Evolutionary conservation across 1,284 basidiomycete genomes (phyloP), one percentile per base, ranked within the genome.

Genomic region (Mrakiaceae sp.): DNA sequence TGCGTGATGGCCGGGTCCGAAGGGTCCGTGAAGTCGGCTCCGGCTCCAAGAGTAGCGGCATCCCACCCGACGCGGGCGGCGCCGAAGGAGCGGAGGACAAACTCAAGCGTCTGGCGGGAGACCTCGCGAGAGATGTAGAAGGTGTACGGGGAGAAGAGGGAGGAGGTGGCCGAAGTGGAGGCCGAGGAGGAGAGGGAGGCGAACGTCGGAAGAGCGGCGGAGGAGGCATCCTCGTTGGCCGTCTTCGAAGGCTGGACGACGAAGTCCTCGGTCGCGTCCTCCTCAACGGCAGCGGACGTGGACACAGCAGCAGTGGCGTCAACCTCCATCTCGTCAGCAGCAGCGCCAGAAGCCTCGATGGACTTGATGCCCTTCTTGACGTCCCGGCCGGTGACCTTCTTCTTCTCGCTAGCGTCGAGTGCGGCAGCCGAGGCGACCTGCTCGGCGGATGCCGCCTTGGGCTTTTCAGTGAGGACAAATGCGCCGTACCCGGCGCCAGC

Each of bases 51-150:
- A 0, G 89, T 85, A 58, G 83, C 76, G n/a, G 87, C 92, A 66
- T 94, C 84, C 61, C 85, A 83, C 47, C 90, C 90, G 52, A 66
- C 53, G 39, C 61, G 64, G 52, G 72, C 70, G 53, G 72, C 70
- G 64, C 95, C 95, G 75, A 93, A 92, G 6, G 90, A 87, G 47
- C 92, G 87, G 61, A 98, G 83, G 69, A 97, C 80, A 76, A 98
- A 98, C 76, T 98, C 96, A 78, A 98, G 91, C 67, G 97, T 87
- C 39, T 89, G 81, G 5, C 94, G 84, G 3, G 95, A 90, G 1
- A 87, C 90, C 78, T 98, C 95, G 68, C 96, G 84, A 10, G 96
- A 98, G 60, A 99, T 81, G 81, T 87, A 98, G 79, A 99, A 94
- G 1, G 87, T 88, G 78, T 87, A 98, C 0, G 88, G 84, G 2